phyloP scores from a whole-genome alignment of 2,329 filamentous ascomycete species.

The Monosporascus sp. region DNA sequence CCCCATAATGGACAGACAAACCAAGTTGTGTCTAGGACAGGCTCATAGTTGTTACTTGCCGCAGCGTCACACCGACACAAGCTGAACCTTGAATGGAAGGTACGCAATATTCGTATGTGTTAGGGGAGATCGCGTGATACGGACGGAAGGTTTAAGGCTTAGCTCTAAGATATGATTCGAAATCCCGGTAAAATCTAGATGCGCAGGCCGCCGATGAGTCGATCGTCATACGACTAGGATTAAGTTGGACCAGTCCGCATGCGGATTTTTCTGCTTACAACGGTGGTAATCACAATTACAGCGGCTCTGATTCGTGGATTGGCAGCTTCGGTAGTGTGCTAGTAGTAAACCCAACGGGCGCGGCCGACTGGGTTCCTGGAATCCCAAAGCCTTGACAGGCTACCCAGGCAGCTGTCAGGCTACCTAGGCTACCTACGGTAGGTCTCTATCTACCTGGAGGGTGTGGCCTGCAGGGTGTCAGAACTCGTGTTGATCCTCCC shows the following conservation, averaged over 20 bases:
- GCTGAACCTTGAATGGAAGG: no score
- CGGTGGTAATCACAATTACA: no score
- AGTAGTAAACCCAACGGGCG: background rate
- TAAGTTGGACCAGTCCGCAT: no score
- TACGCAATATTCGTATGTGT: no score
- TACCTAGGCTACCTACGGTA: background rate
- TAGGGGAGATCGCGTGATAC: no score
- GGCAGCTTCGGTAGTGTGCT: background rate
- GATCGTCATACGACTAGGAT: background rate
- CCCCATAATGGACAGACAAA: no score
- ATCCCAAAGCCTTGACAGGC: background rate
- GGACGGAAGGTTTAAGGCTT: no score
- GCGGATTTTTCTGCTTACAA: no score
- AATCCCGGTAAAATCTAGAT: background rate
- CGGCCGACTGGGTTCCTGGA: background rate
- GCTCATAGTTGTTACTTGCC: no score
- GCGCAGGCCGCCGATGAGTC: background rate
- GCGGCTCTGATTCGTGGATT: background rate
- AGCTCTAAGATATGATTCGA: no score
- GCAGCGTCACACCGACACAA: no score
- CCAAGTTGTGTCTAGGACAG: no score
- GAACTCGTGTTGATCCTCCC: background rate
- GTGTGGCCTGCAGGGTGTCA: background rate
- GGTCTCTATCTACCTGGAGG: background rate
- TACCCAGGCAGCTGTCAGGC: background rate